Evolutionary conservation across 2,329 filamentous ascomycete genomes (phyloP).

Genomic region (Harringtonia lauricola): DNA sequence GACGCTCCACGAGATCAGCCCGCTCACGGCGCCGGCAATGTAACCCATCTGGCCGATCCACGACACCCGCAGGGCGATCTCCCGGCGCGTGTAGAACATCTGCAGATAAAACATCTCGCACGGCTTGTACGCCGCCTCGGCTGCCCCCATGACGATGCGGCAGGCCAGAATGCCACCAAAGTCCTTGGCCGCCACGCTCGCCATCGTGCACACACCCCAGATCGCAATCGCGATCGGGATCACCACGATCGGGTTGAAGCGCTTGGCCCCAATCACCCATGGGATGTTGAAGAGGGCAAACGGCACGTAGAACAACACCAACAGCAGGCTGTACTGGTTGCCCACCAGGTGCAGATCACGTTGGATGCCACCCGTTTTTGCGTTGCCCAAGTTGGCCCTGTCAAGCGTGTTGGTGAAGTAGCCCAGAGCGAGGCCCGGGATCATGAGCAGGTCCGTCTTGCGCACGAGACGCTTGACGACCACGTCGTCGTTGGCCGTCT

Average conservation of each 20-base stretch:
- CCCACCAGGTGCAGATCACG: conserved; percentile 45
- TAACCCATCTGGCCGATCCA: conserved; percentile 34
- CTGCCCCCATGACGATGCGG: conserved; percentile 49
- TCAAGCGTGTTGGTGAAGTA: too few species aligned
- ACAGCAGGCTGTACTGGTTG: conserved; percentile 57
- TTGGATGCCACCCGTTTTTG: conserved; percentile 40
- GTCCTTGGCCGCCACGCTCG: conserved; percentile 41
- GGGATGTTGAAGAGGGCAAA: conserved; percentile 61
- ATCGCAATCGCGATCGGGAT: conserved; percentile 54
- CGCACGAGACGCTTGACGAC: too few species aligned
- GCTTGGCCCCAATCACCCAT: conserved; percentile 55
- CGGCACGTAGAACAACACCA: conserved; percentile 62
- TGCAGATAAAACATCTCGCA: conserved; percentile 47
- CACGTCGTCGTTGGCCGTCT: too few species aligned
- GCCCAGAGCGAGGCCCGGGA: too few species aligned
- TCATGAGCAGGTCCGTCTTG: too few species aligned
- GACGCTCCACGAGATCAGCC: conserved; percentile 44
- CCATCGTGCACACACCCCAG: conserved; percentile 57
- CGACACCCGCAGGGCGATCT: conserved; percentile 57
- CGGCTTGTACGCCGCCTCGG: conserved; percentile 55
- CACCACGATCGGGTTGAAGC: conserved; percentile 51
- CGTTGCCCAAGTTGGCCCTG: conserved; percentile 31
- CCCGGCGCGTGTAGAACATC: conserved; percentile 59
- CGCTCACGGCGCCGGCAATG: conserved; percentile 40
- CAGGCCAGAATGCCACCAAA: conserved; percentile 57